phyloP scores from a whole-genome alignment of 306 rosid species.

The Vicia villosa region DNA sequence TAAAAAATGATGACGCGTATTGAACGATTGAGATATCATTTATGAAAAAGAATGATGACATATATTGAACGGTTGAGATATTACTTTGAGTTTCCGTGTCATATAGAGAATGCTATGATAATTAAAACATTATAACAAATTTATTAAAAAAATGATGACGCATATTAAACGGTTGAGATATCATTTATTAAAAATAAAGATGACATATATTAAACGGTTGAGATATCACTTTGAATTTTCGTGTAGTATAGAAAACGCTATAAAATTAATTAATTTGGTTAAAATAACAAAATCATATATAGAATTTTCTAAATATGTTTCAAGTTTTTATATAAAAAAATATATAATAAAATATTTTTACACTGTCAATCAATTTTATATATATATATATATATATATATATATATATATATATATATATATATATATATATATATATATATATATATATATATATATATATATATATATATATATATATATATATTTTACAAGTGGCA shows the following conservation, averaged over 20 bases:
- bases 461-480: too few species aligned
- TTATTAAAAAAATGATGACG: not conserved
- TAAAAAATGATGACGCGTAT: not conserved
- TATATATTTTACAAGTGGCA: not conserved
- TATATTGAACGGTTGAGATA: not conserved
- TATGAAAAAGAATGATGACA: not conserved
- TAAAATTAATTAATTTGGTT: not conserved
- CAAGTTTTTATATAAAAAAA: not conserved
- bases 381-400: too few species aligned
- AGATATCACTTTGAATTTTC: not conserved
- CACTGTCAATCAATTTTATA: too few species aligned
- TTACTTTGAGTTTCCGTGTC: not conserved
- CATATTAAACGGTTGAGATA: not conserved
- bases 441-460: too few species aligned
- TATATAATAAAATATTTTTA: too few species aligned
- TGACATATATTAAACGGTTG: not conserved
- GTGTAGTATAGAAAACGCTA: not conserved
- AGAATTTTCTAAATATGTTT: not conserved
- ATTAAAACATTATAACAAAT: not conserved
- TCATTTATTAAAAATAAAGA: not conserved
- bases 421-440: too few species aligned
- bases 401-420: too few species aligned
- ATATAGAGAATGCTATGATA: not conserved
- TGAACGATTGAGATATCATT: not conserved
- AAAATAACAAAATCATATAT: not conserved